Percentiles rank a stretch among this genome's conserved stretches.
Evolutionary conservation across 257 asterid species (phyloP).

Genomic region (Rehmannia glutinosa): DNA sequence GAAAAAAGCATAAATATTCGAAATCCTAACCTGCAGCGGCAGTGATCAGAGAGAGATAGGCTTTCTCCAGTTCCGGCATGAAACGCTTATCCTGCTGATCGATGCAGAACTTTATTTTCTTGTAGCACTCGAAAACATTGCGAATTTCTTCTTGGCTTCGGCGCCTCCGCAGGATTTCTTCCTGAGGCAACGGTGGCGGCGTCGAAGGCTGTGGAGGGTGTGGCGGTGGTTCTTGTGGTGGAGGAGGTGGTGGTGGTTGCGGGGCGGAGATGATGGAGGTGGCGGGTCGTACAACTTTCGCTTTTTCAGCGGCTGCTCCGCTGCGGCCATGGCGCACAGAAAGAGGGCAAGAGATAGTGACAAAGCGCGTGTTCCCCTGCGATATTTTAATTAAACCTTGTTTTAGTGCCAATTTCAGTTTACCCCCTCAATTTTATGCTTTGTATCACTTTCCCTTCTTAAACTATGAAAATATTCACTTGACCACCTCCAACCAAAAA

Average conservation of each 20-base stretch:
- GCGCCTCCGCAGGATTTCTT: conserved; percentile 62
- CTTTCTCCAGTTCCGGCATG: conserved; percentile 57
- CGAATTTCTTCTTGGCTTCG: conserved; percentile 84
- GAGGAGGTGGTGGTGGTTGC: conserved; percentile 34
- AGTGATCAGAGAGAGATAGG: conserved; percentile 66
- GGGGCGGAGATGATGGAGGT: conserved; percentile 43
- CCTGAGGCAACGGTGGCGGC: conserved; percentile 56
- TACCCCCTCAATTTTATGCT: no score
- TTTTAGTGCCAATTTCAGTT: background rate
- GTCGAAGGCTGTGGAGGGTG: conserved; percentile 42
- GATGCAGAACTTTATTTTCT: conserved; percentile 51
- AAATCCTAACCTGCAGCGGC: conserved; percentile 68
- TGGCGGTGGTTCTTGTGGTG: conserved; percentile 33
- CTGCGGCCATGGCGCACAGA: conserved; percentile 32
- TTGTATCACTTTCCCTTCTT: no score
- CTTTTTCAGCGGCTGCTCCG: conserved; percentile 53
- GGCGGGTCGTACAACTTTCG: conserved; percentile 44
- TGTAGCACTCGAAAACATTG: conserved; percentile 57
- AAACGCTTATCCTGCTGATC: conserved; percentile 40
- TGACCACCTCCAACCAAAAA: no score
- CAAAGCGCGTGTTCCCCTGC: background rate
- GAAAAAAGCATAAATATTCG: background rate
- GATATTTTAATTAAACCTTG: background rate
- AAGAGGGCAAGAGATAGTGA: background rate
- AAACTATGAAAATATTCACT: no score